A percentile compares a stretch with the other conserved stretches of the same genome.
Evolutionary conservation across 352 stramenopile genomes (phyloP).

Genomic region (Phytophthora hybrid): DNA sequence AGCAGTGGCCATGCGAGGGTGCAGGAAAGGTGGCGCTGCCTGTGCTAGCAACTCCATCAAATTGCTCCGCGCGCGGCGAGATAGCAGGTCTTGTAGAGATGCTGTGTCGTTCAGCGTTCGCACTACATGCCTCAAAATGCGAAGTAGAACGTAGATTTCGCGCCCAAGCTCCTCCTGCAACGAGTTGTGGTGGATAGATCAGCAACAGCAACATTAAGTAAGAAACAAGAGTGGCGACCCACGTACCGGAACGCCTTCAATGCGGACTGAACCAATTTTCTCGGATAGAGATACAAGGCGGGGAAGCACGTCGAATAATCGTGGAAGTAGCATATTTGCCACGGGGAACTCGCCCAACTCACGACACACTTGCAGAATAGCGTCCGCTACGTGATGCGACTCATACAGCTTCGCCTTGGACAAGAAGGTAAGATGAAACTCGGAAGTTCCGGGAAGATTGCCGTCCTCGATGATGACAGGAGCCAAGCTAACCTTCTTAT

Average conservation of each 20-base stretch:
- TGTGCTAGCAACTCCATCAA: slow-evolving; percentile 65
- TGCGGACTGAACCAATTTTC: slow-evolving; percentile 64
- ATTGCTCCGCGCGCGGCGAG: slow-evolving; percentile 46
- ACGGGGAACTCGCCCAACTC: slow-evolving; percentile 63
- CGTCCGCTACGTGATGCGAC: slow-evolving; percentile 71
- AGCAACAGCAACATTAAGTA: neutral
- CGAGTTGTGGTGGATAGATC: neutral
- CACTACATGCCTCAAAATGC: slow-evolving; percentile 68
- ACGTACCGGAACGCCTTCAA: slow-evolving; percentile 79
- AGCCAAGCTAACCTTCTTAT: slow-evolving; percentile 33
- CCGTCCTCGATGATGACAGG: slow-evolving; percentile 37
- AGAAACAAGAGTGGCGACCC: neutral
- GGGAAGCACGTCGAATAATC: slow-evolving; percentile 70
- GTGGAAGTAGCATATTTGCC: slow-evolving; percentile 57
- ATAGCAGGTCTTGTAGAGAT: slow-evolving; percentile 58
- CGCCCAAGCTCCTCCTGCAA: slow-evolving; percentile 68
- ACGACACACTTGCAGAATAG: slow-evolving; percentile 68
- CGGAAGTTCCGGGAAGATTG: slow-evolving; percentile 27
- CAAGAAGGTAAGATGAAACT: slow-evolving; percentile 76
- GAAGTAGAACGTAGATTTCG: slow-evolving; percentile 78
- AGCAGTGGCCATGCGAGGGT: slow-evolving; percentile 63
- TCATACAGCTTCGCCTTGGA: slow-evolving; percentile 69
- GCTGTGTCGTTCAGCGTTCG: slow-evolving; percentile 60
- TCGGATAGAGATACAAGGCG: slow-evolving; percentile 63
- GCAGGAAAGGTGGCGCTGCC: slow-evolving; percentile 72